phyloP scores from a whole-genome alignment of 169 alveolate genomes.

The Plasmodium relictum region DNA sequence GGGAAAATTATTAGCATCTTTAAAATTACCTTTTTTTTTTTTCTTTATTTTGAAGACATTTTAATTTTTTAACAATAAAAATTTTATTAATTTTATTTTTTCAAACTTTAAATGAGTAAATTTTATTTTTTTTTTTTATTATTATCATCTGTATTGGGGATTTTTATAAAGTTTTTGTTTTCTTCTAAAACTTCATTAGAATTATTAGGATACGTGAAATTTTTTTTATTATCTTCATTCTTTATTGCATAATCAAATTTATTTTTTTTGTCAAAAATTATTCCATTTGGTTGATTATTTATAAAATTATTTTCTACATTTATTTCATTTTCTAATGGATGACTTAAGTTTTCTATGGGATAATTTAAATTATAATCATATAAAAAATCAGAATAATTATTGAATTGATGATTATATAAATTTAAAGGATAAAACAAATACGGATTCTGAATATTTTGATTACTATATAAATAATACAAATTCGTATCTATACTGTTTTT shows the following conservation, averaged over 20 bases:
- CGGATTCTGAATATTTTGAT: slow-evolving; percentile 25
- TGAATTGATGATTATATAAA: slow-evolving; percentile 18
- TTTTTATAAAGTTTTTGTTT: slow-evolving; percentile 21
- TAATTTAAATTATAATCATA: slow-evolving; percentile 38
- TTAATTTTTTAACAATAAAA: no score
- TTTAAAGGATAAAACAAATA: slow-evolving; percentile 45
- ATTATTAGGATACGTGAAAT: slow-evolving; percentile 8
- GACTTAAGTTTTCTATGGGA: slow-evolving; percentile 21
- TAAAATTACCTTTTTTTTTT: no score
- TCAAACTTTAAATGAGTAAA: no score
- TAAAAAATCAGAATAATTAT: slow-evolving; percentile 48
- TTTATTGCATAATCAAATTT: slow-evolving; percentile 34
- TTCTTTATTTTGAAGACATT: no score
- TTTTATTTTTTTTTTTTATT: background rate
- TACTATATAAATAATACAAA: slow-evolving; percentile 46
- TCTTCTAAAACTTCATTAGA: slow-evolving; percentile 40
- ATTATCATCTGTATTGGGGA: slow-evolving; percentile 13
- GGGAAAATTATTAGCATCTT: no score
- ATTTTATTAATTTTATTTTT: no score
- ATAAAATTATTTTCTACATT: slow-evolving; percentile 31
- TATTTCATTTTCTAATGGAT: slow-evolving; percentile 17
- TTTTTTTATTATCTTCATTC: slow-evolving; percentile 50
- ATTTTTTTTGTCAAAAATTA: slow-evolving; percentile 28
- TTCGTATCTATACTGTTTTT: slow-evolving; percentile 63
- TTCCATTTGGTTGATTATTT: slow-evolving; percentile 25